Percentiles rank a stretch among this genome's conserved stretches.
Evolutionary conservation across 805 yeast species (phyloP).

Genomic region (Lipomyces japonicus): DNA sequence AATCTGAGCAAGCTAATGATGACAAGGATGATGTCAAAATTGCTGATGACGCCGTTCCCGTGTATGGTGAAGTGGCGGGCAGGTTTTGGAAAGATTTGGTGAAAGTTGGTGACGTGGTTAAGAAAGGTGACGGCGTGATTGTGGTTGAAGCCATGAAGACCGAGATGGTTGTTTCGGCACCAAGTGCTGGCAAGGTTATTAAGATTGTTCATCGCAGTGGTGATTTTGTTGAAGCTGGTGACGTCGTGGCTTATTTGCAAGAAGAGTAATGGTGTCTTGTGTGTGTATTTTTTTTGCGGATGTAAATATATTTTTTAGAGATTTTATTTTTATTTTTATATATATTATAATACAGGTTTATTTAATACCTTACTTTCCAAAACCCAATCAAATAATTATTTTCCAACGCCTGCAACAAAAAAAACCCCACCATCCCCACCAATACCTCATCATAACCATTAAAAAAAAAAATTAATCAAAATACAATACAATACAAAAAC

Average conservation of each 20-base stretch:
- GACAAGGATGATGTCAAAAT: conserved; percentile 49
- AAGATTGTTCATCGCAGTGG: conserved; percentile 79
- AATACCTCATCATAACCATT: not conserved
- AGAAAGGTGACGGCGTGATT: conserved; percentile 71
- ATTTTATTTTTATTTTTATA: too few relatives aligned
- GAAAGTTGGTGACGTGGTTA: conserved; percentile 69
- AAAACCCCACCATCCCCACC: not conserved
- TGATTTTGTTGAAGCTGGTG: conserved; percentile 97
- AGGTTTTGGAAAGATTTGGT: conserved; percentile 90
- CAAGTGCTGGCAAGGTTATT: conserved; percentile 60
- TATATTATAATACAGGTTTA: too few relatives aligned
- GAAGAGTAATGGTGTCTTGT: too few relatives aligned
- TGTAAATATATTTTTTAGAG: too few relatives aligned
- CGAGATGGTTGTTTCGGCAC: conserved; percentile 82
- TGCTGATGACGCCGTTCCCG: conserved; percentile 75
- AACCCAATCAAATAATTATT: too few relatives aligned
- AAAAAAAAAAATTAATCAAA: not conserved
- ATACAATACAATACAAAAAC: too few relatives aligned
- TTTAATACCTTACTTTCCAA: too few relatives aligned
- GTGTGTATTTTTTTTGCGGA: too few relatives aligned
- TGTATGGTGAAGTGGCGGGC: conserved; percentile 94
- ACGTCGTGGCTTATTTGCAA: conserved; percentile 85
- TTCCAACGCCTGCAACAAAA: too few relatives aligned
- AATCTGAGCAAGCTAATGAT: conserved; percentile 42
- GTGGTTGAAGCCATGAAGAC: conserved; percentile 98